A percentile compares a stretch with the other conserved stretches of the same genome.
Conservation (phyloP, 495 filamentous ascomycete species). For the Aspergillus taichungensis region DNA sequence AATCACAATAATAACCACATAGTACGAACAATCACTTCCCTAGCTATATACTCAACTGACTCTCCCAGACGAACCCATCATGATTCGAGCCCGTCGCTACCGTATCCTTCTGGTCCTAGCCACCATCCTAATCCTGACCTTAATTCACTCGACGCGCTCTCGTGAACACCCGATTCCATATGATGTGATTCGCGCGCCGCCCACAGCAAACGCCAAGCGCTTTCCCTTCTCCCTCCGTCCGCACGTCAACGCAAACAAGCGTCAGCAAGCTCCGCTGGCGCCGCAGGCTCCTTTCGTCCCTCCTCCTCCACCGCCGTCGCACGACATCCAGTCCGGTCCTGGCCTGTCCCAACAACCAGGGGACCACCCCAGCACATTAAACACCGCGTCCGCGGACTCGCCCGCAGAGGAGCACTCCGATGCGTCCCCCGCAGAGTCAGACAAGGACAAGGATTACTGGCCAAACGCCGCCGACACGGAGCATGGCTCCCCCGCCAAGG, state of each 20-base stretch:
- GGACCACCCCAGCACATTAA: neutral
- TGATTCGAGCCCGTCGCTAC: slow-evolving; percentile 73
- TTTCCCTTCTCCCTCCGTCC: slow-evolving; percentile 1
- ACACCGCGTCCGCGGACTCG: neutral
- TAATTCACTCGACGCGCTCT: slow-evolving; percentile 53
- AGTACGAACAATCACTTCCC: neutral
- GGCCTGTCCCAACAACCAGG: neutral
- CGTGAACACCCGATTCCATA: slow-evolving; percentile 15
- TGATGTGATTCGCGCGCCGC: slow-evolving; percentile 5
- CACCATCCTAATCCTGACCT: slow-evolving; percentile 50
- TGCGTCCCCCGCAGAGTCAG: slow-evolving; percentile 2
- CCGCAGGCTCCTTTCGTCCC: neutral
- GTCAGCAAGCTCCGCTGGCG: neutral
- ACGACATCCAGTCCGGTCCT: neutral
- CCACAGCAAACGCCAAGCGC: slow-evolving; percentile 7
- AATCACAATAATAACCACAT: no score
- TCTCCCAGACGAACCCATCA: slow-evolving; percentile 23
- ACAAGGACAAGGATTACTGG: slow-evolving; percentile 4
- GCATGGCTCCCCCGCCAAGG: slow-evolving; percentile 32
- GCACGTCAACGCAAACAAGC: slow-evolving; percentile 3
- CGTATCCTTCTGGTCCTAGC: slow-evolving; percentile 66
- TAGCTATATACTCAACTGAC: neutral
- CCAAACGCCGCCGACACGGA: slow-evolving; percentile 12
- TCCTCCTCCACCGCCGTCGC: neutral
- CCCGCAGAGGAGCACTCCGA: slow-evolving; percentile 1